Conservation (phyloP, 2,329 filamentous ascomycete species). For the Fusarium sp. region DNA sequence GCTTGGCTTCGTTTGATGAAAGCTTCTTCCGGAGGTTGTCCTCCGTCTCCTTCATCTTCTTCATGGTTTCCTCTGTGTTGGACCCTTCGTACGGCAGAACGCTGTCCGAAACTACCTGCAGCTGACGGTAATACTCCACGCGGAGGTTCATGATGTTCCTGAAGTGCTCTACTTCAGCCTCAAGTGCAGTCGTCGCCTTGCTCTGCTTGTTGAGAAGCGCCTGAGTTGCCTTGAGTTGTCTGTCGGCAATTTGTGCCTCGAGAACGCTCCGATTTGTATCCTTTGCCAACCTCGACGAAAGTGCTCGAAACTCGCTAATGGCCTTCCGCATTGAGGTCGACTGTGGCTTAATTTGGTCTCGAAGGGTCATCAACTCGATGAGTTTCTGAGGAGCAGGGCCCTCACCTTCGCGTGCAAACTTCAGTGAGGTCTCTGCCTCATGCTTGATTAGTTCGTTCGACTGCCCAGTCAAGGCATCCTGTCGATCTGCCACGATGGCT, state of each 20-base stretch:
- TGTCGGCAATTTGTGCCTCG: slow-evolving; percentile 74
- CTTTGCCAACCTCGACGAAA: slow-evolving; percentile 67
- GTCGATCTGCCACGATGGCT: slow-evolving; percentile 81
- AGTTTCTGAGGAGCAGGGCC: slow-evolving; percentile 77
- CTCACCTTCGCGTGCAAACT: slow-evolving; percentile 69
- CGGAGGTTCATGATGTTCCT: slow-evolving; percentile 84
- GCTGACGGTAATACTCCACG: slow-evolving; percentile 88
- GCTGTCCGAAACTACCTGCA: slow-evolving; percentile 91
- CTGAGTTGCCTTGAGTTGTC: slow-evolving; percentile 72
- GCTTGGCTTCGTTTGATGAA: slow-evolving; percentile 74
- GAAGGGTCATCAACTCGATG: slow-evolving; percentile 62
- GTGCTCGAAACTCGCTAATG: slow-evolving; percentile 75
- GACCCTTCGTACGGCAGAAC: slow-evolving; percentile 80
- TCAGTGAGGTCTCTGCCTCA: slow-evolving; percentile 74
- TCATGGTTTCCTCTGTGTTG: slow-evolving; percentile 62
- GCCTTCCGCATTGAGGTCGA: slow-evolving; percentile 77
- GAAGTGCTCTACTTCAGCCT: slow-evolving; percentile 82
- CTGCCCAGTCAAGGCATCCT: slow-evolving; percentile 80
- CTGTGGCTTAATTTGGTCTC: slow-evolving; percentile 62
- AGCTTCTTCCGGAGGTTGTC: slow-evolving; percentile 67
- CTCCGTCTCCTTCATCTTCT: slow-evolving; percentile 46
- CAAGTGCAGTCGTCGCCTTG: slow-evolving; percentile 61
- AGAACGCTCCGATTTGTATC: slow-evolving; percentile 65
- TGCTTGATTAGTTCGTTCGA: slow-evolving; percentile 79
- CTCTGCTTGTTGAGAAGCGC: slow-evolving; percentile 62